Base-by-base conservation (phyloP, 352 stramenopile species). In the Pythium plurisporium region DNA sequence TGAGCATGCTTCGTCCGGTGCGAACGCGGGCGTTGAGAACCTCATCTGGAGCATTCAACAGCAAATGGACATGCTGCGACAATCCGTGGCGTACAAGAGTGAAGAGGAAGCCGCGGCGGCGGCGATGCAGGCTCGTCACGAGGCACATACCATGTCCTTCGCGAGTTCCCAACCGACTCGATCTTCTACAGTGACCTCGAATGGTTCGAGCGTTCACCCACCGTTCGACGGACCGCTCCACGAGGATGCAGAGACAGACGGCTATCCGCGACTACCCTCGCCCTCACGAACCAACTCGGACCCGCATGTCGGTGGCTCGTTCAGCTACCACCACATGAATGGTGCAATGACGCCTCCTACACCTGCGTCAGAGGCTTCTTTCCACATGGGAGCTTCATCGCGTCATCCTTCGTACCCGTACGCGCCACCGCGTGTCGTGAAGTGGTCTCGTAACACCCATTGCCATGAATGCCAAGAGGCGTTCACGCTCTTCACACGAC, bases 391-490 rank as follows among this genome's bases (percentile, higher is more conserved):
- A 19, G 45, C 36, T 7, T 54, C 41, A 31, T 46, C 52, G 19
- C 60, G 53, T 4, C 60, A 62, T 12, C 53, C 60, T 14, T 22
- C 37, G 23, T 67, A 67, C 34, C 52, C 79, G 30, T 82, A 70
- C 5, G 69, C 40, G 20, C 23, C 41, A 23, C 45, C 55, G 15
- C 33, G 44, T 38, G 83, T 93, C 29, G 77, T 89, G 22, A 93
- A 93, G 42, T 94, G 84, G 84, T 79, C 82, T 5, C 77, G 83
- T 20, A 82, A 79, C 51, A 89, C 73, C 55, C 76, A 88, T 46
- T 95, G 85, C 64, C 89, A 90, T 62, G 85, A 92, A 67, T 95
- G 85, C 60, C 54, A 93, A 14, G 82, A 90, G 43, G 55, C 78
- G 9, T 95, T 95, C 65, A 91, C 85, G 46, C 55, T 95, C 5